A percentile compares a stretch with the other conserved stretches of the same genome.
phyloP scores from a whole-genome alignment of 139 green algal species.

The Parachlorella kessleri region DNA sequence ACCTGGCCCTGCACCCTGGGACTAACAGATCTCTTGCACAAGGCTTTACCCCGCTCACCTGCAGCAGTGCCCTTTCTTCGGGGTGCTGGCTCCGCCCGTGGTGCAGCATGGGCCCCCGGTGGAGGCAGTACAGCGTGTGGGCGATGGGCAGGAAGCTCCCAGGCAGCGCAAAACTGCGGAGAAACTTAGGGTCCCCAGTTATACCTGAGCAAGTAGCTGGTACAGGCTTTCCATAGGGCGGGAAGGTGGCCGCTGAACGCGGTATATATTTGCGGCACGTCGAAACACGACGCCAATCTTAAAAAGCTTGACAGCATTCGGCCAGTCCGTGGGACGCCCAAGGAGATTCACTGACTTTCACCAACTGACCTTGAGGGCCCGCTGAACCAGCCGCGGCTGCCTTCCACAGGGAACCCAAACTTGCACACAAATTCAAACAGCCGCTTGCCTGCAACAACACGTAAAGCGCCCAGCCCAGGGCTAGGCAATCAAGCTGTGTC shows the following conservation, averaged over 20 bases:
- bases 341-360: no score
- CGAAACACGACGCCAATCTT: no score
- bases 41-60: no score
- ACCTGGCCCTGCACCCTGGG: no score
- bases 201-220: no score
- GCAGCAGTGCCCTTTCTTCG: neutral
- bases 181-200: neutral
- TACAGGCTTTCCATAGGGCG: no score
- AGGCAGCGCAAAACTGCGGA: neutral
- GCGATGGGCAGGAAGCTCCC: neutral
- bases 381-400: neutral
- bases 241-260: no score
- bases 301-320: no score
- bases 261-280: no score
- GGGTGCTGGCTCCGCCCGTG: neutral
- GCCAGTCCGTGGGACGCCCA: neutral
- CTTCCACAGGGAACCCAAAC: neutral
- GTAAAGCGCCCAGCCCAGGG: no score
- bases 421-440: neutral
- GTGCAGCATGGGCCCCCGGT: neutral
- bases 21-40: no score
- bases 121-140: neutral
- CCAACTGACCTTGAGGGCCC: neutral
- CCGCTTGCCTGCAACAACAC: neutral
- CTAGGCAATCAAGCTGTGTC: no score